Evolutionary conservation across 371 early-diverging fungal genomes (phyloP).

Genomic region (Mortierella sp.): DNA sequence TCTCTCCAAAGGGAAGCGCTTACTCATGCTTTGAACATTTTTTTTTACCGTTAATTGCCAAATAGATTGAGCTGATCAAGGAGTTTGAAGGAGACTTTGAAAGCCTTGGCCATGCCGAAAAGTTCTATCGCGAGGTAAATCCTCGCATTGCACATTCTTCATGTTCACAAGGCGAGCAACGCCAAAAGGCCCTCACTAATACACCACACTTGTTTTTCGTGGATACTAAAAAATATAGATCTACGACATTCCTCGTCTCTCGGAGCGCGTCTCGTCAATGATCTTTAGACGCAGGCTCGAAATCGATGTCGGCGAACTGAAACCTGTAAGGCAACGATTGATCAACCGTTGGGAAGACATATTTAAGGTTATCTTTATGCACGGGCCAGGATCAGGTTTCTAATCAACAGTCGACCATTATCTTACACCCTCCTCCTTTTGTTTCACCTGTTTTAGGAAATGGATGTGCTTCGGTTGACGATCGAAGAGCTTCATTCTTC

Average conservation of each 20-base stretch:
- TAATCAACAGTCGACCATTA: conserved; percentile 27
- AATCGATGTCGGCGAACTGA: conserved; percentile 77
- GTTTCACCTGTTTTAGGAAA: conserved; percentile 52
- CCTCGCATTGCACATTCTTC: neutral
- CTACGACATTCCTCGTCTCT: conserved; percentile 78
- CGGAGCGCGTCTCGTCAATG: conserved; percentile 80
- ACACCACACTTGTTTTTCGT: neutral
- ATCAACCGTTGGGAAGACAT: neutral
- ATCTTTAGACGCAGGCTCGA: conserved; percentile 79
- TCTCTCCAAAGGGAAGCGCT: neutral
- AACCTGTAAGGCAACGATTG: conserved; percentile 57
- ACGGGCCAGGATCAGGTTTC: conserved; percentile 24
- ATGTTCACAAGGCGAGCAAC: neutral
- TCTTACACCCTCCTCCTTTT: conserved; percentile 25
- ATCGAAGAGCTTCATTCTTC: conserved; percentile 62
- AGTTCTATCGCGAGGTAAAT: conserved; percentile 71
- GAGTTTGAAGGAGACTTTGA: conserved; percentile 76
- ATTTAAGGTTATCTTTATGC: neutral
- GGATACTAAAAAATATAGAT: conserved; percentile 59
- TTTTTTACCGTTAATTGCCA: neutral
- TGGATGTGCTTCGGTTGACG: conserved; percentile 62
- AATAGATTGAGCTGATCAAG: conserved; percentile 69
- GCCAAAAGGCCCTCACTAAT: neutral
- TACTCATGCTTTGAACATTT: neutral
- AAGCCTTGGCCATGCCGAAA: conserved; percentile 75